Evolutionary conservation across 176 grass and related monocot genomes (phyloP), one percentile per base, ranked within the genome.

Genomic region (Metroxylon sagu): DNA sequence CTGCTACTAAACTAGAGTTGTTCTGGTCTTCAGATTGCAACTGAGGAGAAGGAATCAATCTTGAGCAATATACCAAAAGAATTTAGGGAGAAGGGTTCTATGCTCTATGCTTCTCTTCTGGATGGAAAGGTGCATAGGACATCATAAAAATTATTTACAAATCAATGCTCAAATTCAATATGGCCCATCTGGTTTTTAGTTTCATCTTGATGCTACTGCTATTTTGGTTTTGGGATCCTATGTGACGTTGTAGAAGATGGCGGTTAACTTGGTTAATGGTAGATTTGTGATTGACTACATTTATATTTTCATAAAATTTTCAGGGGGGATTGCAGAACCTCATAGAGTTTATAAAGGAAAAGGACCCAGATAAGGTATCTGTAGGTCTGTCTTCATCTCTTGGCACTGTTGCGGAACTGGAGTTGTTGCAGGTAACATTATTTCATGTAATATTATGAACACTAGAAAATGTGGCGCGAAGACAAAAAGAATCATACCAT

Each of bases 311-410:
- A 0, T 49, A 69, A 72, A 18, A 43, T 58, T 28, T 79, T 63
- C 74, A 96, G 92, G 92, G 92, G 48, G 87, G 83, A 26, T 70
- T 96, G 26, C 80, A 88, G 79, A 79, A 74, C 61, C 87, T 96
- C 15, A 62, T 90, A 53, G 62, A 67, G 29, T 77, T 61, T 77
- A 90, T 96, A 59, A 88, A 90, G 70, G 92, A 82, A 48, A 80
- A 90, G 19, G 35, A 90, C 52, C 81, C 84, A 26, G 92, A 96
- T 76, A 96, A 74, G 61, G 81, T 91, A 61, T 97, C 92, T 26
- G 17, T 97, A 50, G 64, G 75, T 16, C 92, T 97, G 61, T 87
- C 92, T 65, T 87, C 80, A 6, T 88, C 92, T 65, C 92, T 97
- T 27, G 87, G 91, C 65, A 90, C 69, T 18, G 26, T 97, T 70